phyloP scores from a whole-genome alignment of 768 basidiomycete genomes.

The Pleurotus citrinopileatus region DNA sequence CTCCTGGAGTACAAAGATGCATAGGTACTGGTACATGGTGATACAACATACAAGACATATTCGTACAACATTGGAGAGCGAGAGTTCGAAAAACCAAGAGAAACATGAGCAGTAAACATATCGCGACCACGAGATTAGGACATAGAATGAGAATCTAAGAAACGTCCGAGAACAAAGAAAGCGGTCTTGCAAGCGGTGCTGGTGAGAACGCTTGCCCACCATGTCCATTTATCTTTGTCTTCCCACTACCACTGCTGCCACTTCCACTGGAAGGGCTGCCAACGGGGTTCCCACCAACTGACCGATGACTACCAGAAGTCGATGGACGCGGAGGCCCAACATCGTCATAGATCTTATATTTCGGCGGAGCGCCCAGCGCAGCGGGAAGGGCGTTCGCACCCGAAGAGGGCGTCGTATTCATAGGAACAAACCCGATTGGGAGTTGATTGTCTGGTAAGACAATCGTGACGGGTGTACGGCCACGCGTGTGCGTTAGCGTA shows the following conservation, averaged over 20 bases:
- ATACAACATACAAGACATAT: too few relatives aligned
- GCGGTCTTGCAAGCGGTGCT: neutral
- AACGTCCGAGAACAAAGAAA: constrained; percentile 6
- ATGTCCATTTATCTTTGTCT: neutral
- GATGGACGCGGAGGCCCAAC: neutral
- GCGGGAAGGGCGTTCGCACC: neutral
- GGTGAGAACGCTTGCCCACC: neutral
- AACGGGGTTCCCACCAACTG: neutral
- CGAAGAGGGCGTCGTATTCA: neutral
- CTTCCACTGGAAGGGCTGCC: neutral
- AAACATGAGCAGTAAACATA: too few relatives aligned
- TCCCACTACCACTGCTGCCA: neutral
- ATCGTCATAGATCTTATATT: neutral
- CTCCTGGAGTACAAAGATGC: too few relatives aligned
- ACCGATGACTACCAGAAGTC: neutral
- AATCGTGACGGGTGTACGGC: neutral
- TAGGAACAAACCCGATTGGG: neutral
- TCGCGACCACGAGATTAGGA: too few relatives aligned
- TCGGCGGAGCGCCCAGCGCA: neutral
- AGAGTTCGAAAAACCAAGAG: too few relatives aligned
- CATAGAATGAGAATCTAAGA: neutral
- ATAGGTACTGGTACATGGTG: too few relatives aligned
- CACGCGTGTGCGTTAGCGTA: neutral
- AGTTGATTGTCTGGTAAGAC: neutral
- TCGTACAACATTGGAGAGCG: too few relatives aligned